Evolutionary conservation across 768 basidiomycete genomes (phyloP), one percentile per base, ranked within the genome.

Genomic region (Phylloporus sp.): DNA sequence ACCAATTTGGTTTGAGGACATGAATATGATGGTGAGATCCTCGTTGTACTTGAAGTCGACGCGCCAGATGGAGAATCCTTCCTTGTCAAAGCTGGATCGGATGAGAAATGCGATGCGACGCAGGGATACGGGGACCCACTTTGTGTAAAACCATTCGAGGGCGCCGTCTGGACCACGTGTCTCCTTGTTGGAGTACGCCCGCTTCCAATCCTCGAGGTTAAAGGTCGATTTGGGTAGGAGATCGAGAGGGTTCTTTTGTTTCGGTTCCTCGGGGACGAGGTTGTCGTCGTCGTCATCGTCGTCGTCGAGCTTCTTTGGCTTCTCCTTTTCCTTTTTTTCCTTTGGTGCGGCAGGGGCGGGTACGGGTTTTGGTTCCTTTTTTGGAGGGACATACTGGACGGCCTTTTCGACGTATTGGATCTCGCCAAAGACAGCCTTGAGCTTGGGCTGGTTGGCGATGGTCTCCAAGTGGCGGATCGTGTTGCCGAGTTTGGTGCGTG

Each of bases 171-270:
- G 56, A 29, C 88, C 90, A 44, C 88, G 83, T 31, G 94, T 97
- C n/a, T 97, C 93, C 68, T 86, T 84, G 85, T 97, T 98, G 60
- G 93, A 96, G 77, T 98, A 99, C 35, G 88, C 86, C 36, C 90
- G 84, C 69, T 97, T 97, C 92, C 91, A 96, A 71, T 97, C 92
- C 68, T 95, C 88, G 46, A 92, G 81, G 74, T 91, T 91, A 70
- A 90, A 82, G 6, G 78, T 71, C 10, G 88, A 86, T 70, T 90
- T 94, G 57, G 92, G 91, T 32, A 97, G 81, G 52, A 80, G 77
- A 54, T 96, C 95, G 42, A 95, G 82, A 22, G 95, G 95, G 78
- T 96, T 95, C 80, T 94, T 93, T 47, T 70, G 78, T 67, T 95
- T 95, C 56, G 94, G 90, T 69, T 87, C 91, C 40, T 79, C 80